Percentiles rank a stretch among this genome's conserved stretches.
These are phyloP conservation scores for Ilyonectria mors-panacis DNA, from an alignment of 2,329 filamentous ascomycete genomes.

Conservation along the genomic window DNA sequence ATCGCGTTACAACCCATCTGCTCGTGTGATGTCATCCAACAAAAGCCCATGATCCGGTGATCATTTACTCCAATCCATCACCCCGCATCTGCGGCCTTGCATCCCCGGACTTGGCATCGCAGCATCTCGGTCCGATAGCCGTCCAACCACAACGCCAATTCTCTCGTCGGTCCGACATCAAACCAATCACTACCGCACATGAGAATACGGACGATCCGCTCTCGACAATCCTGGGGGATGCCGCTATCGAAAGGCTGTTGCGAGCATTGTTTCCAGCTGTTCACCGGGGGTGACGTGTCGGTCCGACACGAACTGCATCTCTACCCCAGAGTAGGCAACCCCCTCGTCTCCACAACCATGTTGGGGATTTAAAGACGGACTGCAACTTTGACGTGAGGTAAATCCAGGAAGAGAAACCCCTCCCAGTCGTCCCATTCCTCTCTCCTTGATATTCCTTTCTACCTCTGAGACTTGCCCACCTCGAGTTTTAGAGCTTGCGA, in stretches of 20 bases:
- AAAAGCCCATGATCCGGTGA: background rate
- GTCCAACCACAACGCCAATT: slow-evolving; percentile 14
- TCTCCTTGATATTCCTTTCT: background rate
- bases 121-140: slow-evolving; percentile 33
- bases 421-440: slow-evolving; percentile 2
- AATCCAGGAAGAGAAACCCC: background rate
- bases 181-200: slow-evolving; percentile 9
- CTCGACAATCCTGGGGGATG: background rate
- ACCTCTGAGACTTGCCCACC: too few relatives aligned
- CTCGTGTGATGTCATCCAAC: background rate
- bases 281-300: slow-evolving; percentile 16
- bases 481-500: too few relatives aligned
- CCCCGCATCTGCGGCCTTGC: background rate
- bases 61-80: background rate
- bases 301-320: slow-evolving; percentile 18
- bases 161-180: background rate
- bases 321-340: background rate
- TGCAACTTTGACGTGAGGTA: background rate
- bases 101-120: background rate
- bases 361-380: slow-evolving; percentile 25
- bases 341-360: background rate
- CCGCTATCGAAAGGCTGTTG: background rate
- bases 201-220: background rate
- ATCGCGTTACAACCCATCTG: background rate
- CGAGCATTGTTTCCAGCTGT: background rate